Conservation (phyloP, 306 rosid species). For the Quercus robur region DNA sequence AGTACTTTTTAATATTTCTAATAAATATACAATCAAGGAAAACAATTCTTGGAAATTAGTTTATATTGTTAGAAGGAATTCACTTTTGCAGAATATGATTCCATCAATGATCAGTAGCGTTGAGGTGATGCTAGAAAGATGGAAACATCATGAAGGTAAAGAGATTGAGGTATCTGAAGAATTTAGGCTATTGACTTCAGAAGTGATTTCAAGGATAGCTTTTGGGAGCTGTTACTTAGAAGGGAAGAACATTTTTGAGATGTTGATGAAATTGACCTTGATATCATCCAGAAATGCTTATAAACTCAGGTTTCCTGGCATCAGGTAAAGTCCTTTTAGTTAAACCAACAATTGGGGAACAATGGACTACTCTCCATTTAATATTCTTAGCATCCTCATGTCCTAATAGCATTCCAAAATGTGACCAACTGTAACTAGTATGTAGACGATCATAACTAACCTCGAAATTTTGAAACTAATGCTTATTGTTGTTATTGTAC, state of each 20-base stretch:
- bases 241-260: conserved; percentile 23
- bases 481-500: too few relatives aligned
- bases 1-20: too few relatives aligned
- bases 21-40: too few relatives aligned
- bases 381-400: background rate
- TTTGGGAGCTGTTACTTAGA: conserved; percentile 31
- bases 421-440: too few relatives aligned
- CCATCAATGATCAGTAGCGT: conserved; percentile 13
- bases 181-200: conserved; percentile 22
- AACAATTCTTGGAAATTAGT: too few relatives aligned
- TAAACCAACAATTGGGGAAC: background rate
- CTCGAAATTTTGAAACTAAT: too few relatives aligned
- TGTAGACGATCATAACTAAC: too few relatives aligned
- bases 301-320: conserved; percentile 3
- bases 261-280: background rate
- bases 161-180: conserved; percentile 29
- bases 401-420: too few relatives aligned
- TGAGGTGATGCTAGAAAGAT: conserved; percentile 21
- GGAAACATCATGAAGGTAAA: conserved; percentile 20
- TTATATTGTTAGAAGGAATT: background rate
- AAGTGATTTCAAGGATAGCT: conserved; percentile 24
- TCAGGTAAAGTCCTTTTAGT: conserved; percentile 1
- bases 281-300: background rate
- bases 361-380: background rate
- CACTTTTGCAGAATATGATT: conserved; percentile 4